These are phyloP conservation scores for Collybia nuda DNA, from an alignment of 768 basidiomycete species.

Conservation along the genomic window DNA sequence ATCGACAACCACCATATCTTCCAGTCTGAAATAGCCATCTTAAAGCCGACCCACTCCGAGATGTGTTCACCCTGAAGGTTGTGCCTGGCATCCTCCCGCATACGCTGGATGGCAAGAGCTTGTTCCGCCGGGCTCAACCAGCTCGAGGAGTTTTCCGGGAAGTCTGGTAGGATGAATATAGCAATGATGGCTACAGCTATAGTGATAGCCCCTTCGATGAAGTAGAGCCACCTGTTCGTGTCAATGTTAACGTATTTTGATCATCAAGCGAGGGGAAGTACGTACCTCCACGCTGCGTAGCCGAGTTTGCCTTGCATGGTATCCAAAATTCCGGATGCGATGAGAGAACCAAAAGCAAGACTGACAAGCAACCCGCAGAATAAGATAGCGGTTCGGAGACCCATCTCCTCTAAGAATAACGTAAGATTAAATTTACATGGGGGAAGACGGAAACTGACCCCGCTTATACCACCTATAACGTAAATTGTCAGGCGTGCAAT, in stretches of 20 bases:
- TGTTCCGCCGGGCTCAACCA: conserved; percentile 20
- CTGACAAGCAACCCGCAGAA: conserved; percentile 50
- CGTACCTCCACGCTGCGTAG: conserved; percentile 50
- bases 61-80: conserved; percentile 1
- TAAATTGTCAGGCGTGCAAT: neutral
- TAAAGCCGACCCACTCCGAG: conserved; percentile 25
- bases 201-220: conserved; percentile 45
- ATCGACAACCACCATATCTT: conserved; percentile 67
- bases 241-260: neutral
- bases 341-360: conserved; percentile 53
- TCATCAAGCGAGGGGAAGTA: neutral
- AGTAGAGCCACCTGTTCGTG: conserved; percentile 44
- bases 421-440: neutral
- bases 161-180: conserved; percentile 38
- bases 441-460: neutral
- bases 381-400: conserved; percentile 42
- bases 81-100: conserved; percentile 50
- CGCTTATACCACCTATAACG: conserved; percentile 11
- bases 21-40: conserved; percentile 58
- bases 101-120: conserved; percentile 26
- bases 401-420: conserved; percentile 32
- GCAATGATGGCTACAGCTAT: conserved; percentile 43
- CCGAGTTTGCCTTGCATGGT: conserved; percentile 49
- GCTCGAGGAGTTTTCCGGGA: conserved; percentile 24
- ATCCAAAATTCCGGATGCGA: conserved; percentile 48